These are phyloP conservation scores for Abrus precatorius DNA, from an alignment of 306 rosid species.

Conservation along the genomic window DNA sequence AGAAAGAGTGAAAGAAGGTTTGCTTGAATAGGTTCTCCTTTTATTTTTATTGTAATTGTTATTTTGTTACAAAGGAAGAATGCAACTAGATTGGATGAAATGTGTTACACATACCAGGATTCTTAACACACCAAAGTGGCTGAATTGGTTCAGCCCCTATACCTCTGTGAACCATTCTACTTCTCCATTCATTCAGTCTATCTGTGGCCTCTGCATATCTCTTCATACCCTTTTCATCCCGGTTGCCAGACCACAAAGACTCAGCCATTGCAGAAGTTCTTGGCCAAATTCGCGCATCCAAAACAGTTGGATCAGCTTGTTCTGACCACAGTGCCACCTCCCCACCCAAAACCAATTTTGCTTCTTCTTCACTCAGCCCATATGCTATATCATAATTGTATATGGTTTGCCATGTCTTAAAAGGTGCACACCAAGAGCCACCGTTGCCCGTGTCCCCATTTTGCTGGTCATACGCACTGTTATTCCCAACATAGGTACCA, in stretches of 20 bases:
- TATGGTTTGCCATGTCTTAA: conserved; percentile 87
- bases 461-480: conserved; percentile 61
- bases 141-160: conserved; percentile 91
- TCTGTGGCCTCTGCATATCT: conserved; percentile 82
- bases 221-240: conserved; percentile 66
- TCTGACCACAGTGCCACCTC: conserved; percentile 92
- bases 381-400: conserved; percentile 79
- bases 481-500: conserved; percentile 78
- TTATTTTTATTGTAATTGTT: neutral
- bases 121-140: conserved; percentile 87
- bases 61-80: conserved; percentile 5
- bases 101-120: conserved; percentile 87
- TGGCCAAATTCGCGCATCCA: conserved; percentile 88
- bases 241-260: conserved; percentile 87
- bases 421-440: conserved; percentile 92
- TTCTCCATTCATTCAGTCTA: conserved; percentile 86
- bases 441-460: conserved; percentile 53
- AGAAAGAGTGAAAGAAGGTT: neutral
- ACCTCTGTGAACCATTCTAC: conserved; percentile 80
- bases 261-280: conserved; percentile 85
- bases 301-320: conserved; percentile 79
- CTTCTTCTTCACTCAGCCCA: conserved; percentile 73
- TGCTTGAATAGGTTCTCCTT: neutral
- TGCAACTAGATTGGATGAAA: conserved; percentile 43
- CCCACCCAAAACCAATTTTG: conserved; percentile 88